Conservation (phyloP, 2,329 filamentous ascomycete species). For the Paramyrothecium roridum region DNA sequence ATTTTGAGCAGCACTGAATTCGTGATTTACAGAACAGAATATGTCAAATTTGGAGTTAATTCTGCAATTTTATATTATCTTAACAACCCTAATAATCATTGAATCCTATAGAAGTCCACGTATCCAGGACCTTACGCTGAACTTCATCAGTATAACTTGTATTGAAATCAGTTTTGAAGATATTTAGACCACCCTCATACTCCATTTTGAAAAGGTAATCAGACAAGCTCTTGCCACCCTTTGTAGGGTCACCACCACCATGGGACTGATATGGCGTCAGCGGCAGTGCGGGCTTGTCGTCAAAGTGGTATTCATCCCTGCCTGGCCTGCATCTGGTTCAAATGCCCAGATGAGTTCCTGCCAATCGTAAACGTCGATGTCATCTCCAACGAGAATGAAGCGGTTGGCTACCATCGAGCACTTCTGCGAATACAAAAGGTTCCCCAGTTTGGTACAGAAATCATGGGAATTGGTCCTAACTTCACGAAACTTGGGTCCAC, state of each 20-base stretch:
- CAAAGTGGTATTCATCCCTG: slow-evolving; percentile 38
- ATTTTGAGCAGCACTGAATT: too few species aligned
- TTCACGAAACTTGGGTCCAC: slow-evolving; percentile 52
- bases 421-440: slow-evolving; percentile 38
- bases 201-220: slow-evolving; percentile 39
- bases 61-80: too few species aligned
- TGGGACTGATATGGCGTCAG: slow-evolving; percentile 46
- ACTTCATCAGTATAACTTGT: background rate
- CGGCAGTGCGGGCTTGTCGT: slow-evolving; percentile 38
- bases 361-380: slow-evolving; percentile 42
- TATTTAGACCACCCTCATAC: slow-evolving; percentile 24
- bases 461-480: slow-evolving; percentile 44
- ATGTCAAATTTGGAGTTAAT: too few species aligned
- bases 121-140: background rate
- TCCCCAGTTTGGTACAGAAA: slow-evolving; percentile 34
- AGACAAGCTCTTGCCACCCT: slow-evolving; percentile 42
- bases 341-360: slow-evolving; percentile 48
- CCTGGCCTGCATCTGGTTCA: slow-evolving; percentile 41
- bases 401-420: slow-evolving; percentile 42
- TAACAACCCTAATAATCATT: too few species aligned
- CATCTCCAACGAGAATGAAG: slow-evolving; percentile 41
- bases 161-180: background rate
- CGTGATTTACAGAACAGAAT: too few species aligned
- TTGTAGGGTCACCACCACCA: slow-evolving; percentile 28
- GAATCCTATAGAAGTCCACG: background rate